A percentile compares a stretch with the other conserved stretches of the same genome.
These are phyloP conservation scores for Herpetomonas samuelpessoai DNA, from an alignment of 208 protist species.

Conservation along the genomic window DNA sequence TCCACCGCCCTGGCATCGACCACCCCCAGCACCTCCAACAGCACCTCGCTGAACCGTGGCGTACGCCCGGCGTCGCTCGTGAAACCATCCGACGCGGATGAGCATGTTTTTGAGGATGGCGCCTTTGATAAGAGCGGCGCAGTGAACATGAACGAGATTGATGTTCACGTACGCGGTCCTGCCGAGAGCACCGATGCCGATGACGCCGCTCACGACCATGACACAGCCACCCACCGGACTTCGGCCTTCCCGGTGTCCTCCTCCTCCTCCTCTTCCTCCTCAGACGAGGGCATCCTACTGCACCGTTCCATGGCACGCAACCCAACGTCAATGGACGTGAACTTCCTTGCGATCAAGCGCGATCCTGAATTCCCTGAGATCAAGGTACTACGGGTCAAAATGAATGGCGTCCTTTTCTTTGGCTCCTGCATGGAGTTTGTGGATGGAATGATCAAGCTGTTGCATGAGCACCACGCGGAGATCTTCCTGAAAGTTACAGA, in stretches of 20 bases:
- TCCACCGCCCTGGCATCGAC: background rate
- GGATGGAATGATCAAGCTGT: constrained; percentile 39
- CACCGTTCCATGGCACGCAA: constrained; percentile 21
- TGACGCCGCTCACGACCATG: no score
- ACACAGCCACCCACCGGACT: background rate
- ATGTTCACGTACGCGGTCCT: background rate
- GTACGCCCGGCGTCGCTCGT: no score
- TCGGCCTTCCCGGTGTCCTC: constrained; percentile 13
- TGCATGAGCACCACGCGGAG: constrained; percentile 42
- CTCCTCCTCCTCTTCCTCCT: constrained; percentile 13
- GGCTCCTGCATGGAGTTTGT: constrained; percentile 55
- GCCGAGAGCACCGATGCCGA: background rate
- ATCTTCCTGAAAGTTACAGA: constrained; percentile 56
- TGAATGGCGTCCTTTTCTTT: constrained; percentile 53
- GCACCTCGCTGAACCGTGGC: no score
- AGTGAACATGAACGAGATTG: constrained; percentile 3
- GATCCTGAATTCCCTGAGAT: constrained; percentile 40
- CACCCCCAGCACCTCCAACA: background rate
- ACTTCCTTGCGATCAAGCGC: constrained; percentile 36
- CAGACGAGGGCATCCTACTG: constrained; percentile 7
- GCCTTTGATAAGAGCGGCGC: background rate
- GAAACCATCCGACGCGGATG: background rate
- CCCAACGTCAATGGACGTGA: constrained; percentile 26
- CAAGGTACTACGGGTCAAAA: constrained; percentile 40
- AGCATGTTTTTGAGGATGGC: no score